Percentiles rank a stretch among this genome's conserved stretches.
These are phyloP conservation scores for Lactarius akahatsu DNA, from an alignment of 768 basidiomycete genomes.

Conservation along the genomic window DNA sequence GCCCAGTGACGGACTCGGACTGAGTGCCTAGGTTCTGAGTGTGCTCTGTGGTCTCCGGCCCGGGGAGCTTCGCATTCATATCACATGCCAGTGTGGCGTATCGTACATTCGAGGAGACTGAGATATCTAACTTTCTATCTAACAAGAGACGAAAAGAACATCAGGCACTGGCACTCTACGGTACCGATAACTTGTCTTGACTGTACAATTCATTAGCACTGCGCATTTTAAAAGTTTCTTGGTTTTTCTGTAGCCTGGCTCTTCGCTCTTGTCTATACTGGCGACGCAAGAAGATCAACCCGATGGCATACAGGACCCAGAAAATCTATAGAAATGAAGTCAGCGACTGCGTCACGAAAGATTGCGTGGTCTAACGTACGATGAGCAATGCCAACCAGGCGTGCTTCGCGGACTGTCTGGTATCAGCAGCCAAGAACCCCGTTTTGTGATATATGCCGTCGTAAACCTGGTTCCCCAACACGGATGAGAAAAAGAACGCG, in stretches of 20 bases:
- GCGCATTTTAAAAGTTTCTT: background rate
- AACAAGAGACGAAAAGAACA: background rate
- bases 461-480: slow-evolving; percentile 8
- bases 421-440: slow-evolving; percentile 16
- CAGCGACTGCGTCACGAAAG: background rate
- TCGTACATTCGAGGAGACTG: background rate
- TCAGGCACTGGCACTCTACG: background rate
- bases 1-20: too few relatives aligned
- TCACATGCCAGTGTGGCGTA: background rate
- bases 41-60: too few relatives aligned
- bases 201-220: background rate
- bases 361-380: background rate
- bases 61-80: too few relatives aligned
- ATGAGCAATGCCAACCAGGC: slow-evolving; percentile 22
- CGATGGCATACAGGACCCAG: slow-evolving; percentile 14
- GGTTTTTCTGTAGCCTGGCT: slow-evolving; percentile 7
- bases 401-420: slow-evolving; percentile 9
- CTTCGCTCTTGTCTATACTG: slow-evolving; percentile 22
- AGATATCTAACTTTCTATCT: background rate
- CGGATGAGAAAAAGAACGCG: background rate
- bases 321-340: slow-evolving; percentile 4
- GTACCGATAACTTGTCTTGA: background rate
- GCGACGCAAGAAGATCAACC: slow-evolving; percentile 18
- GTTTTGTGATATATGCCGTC: slow-evolving; percentile 24
- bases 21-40: too few relatives aligned